These are phyloP conservation scores for Aspergillus nanangensis DNA, from an alignment of 495 filamentous ascomycete genomes.

Conservation along the genomic window DNA sequence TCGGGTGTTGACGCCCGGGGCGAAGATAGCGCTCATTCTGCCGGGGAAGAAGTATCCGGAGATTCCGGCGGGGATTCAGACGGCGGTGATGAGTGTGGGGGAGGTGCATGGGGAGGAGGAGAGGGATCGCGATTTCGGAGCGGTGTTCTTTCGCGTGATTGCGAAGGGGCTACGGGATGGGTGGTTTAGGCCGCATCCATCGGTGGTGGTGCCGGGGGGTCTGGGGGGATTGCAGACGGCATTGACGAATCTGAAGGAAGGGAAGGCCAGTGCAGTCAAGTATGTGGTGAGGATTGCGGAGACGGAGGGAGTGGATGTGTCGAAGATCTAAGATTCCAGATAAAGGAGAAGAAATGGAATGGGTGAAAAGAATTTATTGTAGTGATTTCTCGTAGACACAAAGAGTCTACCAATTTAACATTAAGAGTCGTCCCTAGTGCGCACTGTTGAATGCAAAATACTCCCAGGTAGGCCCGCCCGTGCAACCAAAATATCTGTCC, in stretches of 20 bases:
- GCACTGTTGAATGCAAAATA: constrained; percentile 49
- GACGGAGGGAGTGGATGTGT: constrained; percentile 37
- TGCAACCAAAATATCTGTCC: constrained; percentile 30
- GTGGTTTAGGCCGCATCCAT: constrained; percentile 59
- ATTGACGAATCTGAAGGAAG: constrained; percentile 54
- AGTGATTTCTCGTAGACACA: too few relatives aligned
- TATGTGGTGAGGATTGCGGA: constrained; percentile 66
- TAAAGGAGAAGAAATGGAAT: too few relatives aligned
- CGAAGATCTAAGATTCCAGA: too few relatives aligned
- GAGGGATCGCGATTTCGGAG: constrained; percentile 49
- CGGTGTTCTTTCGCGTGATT: constrained; percentile 53
- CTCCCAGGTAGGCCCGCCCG: constrained; percentile 35
- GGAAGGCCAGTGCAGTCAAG: constrained; percentile 61
- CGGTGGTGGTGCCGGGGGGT: constrained; percentile 56
- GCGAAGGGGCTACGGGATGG: constrained; percentile 49
- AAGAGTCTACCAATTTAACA: too few relatives aligned
- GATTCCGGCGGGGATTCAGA: constrained; percentile 6
- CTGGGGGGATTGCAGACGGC: constrained; percentile 53
- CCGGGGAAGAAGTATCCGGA: constrained; percentile 26
- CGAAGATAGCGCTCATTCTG: constrained; percentile 54
- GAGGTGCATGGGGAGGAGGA: constrained; percentile 17
- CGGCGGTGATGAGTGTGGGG: constrained; percentile 22
- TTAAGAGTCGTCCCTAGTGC: constrained; percentile 10
- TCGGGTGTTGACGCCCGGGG: constrained; percentile 20
- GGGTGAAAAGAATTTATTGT: too few relatives aligned